phyloP scores from a whole-genome alignment of 1,139 yeast genomes.

The Kodamaea anthophila region DNA sequence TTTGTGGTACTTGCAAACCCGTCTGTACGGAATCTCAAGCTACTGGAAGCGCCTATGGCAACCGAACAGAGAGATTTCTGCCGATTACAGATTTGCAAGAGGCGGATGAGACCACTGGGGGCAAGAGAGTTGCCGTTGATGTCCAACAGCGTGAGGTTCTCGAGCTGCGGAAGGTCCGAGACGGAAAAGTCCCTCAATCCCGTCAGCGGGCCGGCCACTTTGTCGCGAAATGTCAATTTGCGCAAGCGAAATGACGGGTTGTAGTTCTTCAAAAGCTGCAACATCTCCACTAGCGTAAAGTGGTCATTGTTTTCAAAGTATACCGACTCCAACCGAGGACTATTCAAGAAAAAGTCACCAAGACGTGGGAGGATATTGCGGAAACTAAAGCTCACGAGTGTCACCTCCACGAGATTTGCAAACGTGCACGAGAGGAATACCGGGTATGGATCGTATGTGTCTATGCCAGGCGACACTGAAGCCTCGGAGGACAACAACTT shows the following conservation, averaged over 20 bases:
- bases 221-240: slow-evolving; percentile 29
- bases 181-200: slow-evolving; percentile 22
- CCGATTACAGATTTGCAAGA: slow-evolving; percentile 19
- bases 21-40: slow-evolving; percentile 27
- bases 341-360: slow-evolving; percentile 23
- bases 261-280: slow-evolving; percentile 27
- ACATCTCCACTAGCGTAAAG: slow-evolving; percentile 23
- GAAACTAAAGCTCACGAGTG: slow-evolving; percentile 29
- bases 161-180: slow-evolving; percentile 22
- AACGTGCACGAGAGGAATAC: slow-evolving; percentile 17
- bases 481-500: slow-evolving; percentile 10
- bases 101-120: slow-evolving; percentile 24
- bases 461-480: slow-evolving; percentile 10
- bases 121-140: slow-evolving; percentile 30
- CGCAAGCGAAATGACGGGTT: slow-evolving; percentile 22
- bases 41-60: slow-evolving; percentile 29
- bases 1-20: slow-evolving; percentile 9
- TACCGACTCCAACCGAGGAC: slow-evolving; percentile 17
- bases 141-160: slow-evolving; percentile 24
- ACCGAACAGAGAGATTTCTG: slow-evolving; percentile 14
- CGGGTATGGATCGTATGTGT: slow-evolving; percentile 24
- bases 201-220: slow-evolving; percentile 13
- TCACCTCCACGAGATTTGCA: slow-evolving; percentile 21
- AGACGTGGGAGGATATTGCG: slow-evolving; percentile 21
- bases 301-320: slow-evolving; percentile 31